Conservation (phyloP, 129 eudicot species). For the Lactuca sativa region DNA sequence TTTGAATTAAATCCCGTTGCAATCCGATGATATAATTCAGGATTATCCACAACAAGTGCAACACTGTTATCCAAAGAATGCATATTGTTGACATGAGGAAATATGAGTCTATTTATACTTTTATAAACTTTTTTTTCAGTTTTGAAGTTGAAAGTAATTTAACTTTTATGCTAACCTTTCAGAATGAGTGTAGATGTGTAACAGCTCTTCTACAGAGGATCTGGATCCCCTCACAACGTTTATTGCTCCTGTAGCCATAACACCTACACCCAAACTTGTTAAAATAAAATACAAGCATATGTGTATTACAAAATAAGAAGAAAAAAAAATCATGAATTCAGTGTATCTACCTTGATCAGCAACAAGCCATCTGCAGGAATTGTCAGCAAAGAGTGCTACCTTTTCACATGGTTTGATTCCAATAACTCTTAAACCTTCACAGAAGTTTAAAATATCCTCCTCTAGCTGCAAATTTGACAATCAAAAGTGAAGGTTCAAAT, state of each 20-base stretch:
- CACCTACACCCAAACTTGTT: slow-evolving; percentile 42
- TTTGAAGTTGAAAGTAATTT: slow-evolving; percentile 12
- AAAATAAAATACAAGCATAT: background rate
- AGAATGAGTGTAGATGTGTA: slow-evolving; percentile 90
- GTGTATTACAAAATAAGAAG: slow-evolving; percentile 3
- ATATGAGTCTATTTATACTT: no score
- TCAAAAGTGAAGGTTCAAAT: background rate
- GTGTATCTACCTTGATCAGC: slow-evolving; percentile 80
- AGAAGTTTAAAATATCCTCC: slow-evolving; percentile 72
- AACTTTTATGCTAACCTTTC: slow-evolving; percentile 57
- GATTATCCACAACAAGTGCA: slow-evolving; percentile 85
- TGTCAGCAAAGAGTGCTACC: slow-evolving; percentile 94
- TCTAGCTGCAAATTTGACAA: slow-evolving; percentile 59
- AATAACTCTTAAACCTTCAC: slow-evolving; percentile 89
- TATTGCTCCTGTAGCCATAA: slow-evolving; percentile 96
- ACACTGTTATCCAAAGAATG: slow-evolving; percentile 53
- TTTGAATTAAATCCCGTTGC: slow-evolving; percentile 48
- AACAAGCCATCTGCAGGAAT: slow-evolving; percentile 92
- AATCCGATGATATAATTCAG: slow-evolving; percentile 71
- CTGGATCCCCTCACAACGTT: slow-evolving; percentile 95
- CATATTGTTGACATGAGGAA: background rate
- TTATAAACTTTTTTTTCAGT: background rate
- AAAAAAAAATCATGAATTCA: background rate
- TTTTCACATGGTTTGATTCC: slow-evolving; percentile 84
- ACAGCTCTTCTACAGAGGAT: slow-evolving; percentile 89